Percentiles rank a stretch among this genome's conserved stretches.
Conservation (phyloP, 2,329 filamentous ascomycete genomes). For the Albifimbria verrucaria region DNA sequence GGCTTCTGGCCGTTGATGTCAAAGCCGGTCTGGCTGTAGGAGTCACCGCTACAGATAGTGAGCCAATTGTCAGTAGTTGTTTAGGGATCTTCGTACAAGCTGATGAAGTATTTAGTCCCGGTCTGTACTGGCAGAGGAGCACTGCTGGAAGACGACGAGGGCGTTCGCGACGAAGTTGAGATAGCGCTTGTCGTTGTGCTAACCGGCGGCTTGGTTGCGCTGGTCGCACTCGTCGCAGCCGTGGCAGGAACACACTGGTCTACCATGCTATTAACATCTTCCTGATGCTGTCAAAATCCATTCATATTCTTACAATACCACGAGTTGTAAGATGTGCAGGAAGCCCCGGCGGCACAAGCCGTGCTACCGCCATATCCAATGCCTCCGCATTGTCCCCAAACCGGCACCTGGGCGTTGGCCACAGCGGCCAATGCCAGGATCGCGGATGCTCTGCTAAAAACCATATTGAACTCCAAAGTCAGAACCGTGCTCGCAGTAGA, state of each 20-base stretch:
- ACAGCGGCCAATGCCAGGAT: not conserved
- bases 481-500: not conserved
- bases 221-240: not conserved
- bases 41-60: constrained; percentile 21
- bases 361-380: not conserved
- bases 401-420: not conserved
- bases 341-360: not conserved
- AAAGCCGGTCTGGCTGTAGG: constrained; percentile 44
- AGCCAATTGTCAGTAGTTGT: too few relatives aligned
- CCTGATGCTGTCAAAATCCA: not conserved
- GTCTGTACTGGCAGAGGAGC: constrained; percentile 6
- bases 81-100: constrained; percentile 12
- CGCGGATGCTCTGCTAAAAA: not conserved
- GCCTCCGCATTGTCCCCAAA: not conserved
- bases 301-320: not conserved
- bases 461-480: not conserved
- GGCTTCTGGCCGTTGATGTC: constrained; percentile 49
- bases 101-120: constrained; percentile 14
- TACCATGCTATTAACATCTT: not conserved
- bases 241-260: constrained; percentile 1
- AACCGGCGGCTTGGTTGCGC: not conserved
- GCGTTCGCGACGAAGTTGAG: constrained; percentile 3
- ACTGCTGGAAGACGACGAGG: not conserved
- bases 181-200: too few relatives aligned
- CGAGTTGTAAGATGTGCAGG: not conserved